Evolutionary conservation across 73 alveolate genomes (phyloP).

Genomic region (Stentor coeruleus): DNA sequence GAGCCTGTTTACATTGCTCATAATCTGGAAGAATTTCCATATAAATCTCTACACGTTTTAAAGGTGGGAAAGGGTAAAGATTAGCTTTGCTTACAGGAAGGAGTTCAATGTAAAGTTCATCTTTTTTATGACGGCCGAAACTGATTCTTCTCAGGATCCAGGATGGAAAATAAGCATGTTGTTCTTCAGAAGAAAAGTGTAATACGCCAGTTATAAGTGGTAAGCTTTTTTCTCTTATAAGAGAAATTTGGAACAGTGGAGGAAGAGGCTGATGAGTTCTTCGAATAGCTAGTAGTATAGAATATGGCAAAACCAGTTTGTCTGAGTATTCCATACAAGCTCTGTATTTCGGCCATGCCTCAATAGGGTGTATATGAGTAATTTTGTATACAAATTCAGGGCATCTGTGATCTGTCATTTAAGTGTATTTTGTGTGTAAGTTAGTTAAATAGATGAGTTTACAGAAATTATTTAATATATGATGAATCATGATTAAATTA

Average conservation of each 20-base stretch:
- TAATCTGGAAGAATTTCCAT: background rate
- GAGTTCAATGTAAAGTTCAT: background rate
- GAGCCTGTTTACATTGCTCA: background rate
- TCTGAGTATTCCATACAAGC: background rate
- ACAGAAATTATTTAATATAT: too few species aligned
- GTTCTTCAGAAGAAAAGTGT: background rate
- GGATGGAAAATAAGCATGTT: background rate
- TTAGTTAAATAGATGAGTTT: too few species aligned
- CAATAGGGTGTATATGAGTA: background rate
- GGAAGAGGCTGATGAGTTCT: conserved; percentile 2
- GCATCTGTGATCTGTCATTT: background rate
- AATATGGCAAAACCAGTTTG: background rate
- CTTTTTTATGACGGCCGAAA: background rate
- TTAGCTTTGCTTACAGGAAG: background rate
- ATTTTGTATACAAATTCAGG: background rate
- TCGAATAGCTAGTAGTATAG: background rate
- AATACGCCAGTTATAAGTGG: background rate
- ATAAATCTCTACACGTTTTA: background rate
- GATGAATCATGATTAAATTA: too few species aligned
- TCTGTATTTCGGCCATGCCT: background rate
- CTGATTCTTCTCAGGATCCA: background rate
- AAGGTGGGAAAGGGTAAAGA: background rate
- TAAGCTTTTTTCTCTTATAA: background rate
- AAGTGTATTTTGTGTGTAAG: too few species aligned
- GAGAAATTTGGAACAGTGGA: background rate